Evolutionary conservation across 331 rosid genomes (phyloP).

Genomic region (Stylosanthes scabra): DNA sequence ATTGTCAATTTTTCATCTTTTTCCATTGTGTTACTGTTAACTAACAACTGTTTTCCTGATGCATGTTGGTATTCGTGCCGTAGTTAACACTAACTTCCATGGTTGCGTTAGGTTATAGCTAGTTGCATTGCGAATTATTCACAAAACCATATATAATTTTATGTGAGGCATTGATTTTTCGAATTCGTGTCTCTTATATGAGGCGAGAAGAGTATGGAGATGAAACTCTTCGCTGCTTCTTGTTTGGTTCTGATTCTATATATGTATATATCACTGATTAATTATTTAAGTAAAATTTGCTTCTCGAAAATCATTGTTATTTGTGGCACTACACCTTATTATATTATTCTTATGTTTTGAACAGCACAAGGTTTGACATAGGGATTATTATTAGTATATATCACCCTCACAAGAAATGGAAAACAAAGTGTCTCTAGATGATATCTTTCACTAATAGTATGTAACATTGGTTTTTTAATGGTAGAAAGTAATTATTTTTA

Average conservation of each 20-base stretch:
- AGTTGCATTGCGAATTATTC: neutral
- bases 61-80: neutral
- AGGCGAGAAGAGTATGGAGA: neutral
- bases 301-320: constrained; percentile 9
- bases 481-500: neutral
- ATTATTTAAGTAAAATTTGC: neutral
- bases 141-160: constrained; percentile 23
- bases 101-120: too few relatives aligned
- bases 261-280: too few relatives aligned
- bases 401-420: neutral
- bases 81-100: too few relatives aligned
- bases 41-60: neutral
- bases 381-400: neutral
- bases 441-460: too few relatives aligned
- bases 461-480: neutral
- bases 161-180: neutral
- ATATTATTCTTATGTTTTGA: neutral
- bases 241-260: neutral
- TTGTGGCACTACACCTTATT: neutral
- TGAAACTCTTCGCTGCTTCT: neutral
- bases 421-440: too few relatives aligned
- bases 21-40: neutral
- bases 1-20: neutral
- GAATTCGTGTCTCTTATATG: neutral
- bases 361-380: neutral